Evolutionary conservation across 192 early-diverging fungal species (phyloP).

Genomic region (Backusella morwellensis): DNA sequence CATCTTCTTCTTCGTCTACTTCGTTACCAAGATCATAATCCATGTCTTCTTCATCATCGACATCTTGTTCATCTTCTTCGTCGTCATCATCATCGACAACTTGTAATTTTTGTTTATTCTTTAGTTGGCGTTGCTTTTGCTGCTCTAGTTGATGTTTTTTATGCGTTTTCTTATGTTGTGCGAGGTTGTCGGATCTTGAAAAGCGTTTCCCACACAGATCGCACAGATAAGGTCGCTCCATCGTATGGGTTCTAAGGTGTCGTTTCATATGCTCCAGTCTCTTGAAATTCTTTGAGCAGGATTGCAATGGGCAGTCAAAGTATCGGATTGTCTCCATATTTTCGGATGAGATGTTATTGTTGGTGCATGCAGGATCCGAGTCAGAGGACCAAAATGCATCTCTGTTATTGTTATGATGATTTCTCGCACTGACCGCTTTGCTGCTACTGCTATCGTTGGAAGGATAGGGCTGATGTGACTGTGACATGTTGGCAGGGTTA

Average conservation of each 20-base stretch:
- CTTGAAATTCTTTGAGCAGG: constrained; percentile 54
- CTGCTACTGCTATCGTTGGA: background rate
- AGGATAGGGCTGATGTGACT: background rate
- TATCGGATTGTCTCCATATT: background rate
- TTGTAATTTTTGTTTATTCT: background rate
- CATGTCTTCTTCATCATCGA: background rate
- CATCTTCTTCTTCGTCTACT: background rate
- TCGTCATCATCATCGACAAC: background rate
- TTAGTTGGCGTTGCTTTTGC: background rate
- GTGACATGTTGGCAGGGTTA: constrained; percentile 30
- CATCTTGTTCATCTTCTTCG: background rate
- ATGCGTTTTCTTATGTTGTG: constrained; percentile 61
- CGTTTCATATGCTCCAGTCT: constrained; percentile 58
- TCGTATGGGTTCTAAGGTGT: constrained; percentile 58
- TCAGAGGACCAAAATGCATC: constrained; percentile 3
- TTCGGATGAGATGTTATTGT: background rate
- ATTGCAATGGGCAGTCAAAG: constrained; percentile 51
- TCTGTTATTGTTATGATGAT: background rate
- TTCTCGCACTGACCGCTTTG: constrained; percentile 2
- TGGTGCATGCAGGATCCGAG: background rate
- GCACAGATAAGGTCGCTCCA: constrained; percentile 59
- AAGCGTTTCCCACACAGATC: constrained; percentile 55
- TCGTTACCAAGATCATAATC: background rate
- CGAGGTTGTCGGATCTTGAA: constrained; percentile 57
- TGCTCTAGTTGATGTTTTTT: background rate